A percentile compares a stretch with the other conserved stretches of the same genome.
Conservation (phyloP, 1,284 basidiomycete genomes). For the Ceratobasidium sp. region DNA sequence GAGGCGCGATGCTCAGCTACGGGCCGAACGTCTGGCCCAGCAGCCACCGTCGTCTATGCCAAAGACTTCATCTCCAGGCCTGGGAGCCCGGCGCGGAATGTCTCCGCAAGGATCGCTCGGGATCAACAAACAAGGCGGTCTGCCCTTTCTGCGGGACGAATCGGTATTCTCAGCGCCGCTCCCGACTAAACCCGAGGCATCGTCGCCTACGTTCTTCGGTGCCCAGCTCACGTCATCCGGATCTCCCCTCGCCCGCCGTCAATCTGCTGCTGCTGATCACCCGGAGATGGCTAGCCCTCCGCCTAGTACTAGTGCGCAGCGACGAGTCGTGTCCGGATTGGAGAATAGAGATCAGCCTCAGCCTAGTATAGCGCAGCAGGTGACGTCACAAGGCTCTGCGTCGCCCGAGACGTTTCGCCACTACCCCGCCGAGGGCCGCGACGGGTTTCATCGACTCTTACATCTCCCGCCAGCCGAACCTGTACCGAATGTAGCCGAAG, state of each 20-base stretch:
- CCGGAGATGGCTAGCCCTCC: neutral
- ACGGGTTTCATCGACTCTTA: slow-evolving; percentile 13
- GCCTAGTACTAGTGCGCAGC: too few species aligned
- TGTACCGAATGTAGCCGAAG: neutral
- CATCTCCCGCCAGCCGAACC: neutral
- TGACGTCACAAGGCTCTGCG: neutral
- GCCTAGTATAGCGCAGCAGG: neutral
- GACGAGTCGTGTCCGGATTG: slow-evolving; percentile 1
- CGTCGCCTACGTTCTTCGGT: slow-evolving; percentile 32
- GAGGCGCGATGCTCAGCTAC: slow-evolving; percentile 16
- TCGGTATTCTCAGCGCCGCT: slow-evolving; percentile 26
- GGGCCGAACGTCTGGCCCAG: slow-evolving; percentile 17
- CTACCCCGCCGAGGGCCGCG: slow-evolving; percentile 20
- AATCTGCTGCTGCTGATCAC: neutral
- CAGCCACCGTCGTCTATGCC: neutral
- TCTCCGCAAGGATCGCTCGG: slow-evolving; percentile 1
- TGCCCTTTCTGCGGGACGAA: slow-evolving; percentile 37
- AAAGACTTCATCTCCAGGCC: neutral
- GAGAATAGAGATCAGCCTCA: neutral
- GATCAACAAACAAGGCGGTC: neutral
- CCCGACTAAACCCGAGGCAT: slow-evolving; percentile 15
- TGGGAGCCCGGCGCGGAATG: slow-evolving; percentile 17
- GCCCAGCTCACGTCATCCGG: neutral
- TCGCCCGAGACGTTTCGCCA: slow-evolving; percentile 7
- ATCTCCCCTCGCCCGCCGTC: neutral